phyloP scores from a whole-genome alignment of 192 early-diverging fungal species.

The Kappamyces sp. region DNA sequence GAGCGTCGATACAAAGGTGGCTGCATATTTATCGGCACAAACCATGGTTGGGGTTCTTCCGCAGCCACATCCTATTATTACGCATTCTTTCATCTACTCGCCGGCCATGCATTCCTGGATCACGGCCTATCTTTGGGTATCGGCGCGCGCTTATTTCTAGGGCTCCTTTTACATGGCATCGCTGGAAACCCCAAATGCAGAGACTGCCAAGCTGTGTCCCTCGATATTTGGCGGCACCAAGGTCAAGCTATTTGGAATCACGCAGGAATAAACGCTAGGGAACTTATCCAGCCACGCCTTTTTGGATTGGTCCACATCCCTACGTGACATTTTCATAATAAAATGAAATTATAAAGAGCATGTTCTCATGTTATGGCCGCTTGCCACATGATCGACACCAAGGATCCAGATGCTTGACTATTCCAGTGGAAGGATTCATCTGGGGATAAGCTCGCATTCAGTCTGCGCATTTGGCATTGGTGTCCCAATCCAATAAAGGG shows the following conservation, averaged over 20 bases:
- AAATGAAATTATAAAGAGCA: too few relatives aligned
- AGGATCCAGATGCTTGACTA: too few relatives aligned
- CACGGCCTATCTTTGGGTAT: constrained; percentile 41
- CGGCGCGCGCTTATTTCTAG: constrained; percentile 19
- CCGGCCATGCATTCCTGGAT: constrained; percentile 40
- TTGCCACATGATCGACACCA: too few relatives aligned
- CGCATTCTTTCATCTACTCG: constrained; percentile 30
- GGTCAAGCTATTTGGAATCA: constrained; percentile 6
- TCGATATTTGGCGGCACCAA: constrained; percentile 37
- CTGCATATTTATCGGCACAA: constrained; percentile 46
- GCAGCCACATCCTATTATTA: constrained; percentile 39
- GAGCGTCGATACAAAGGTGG: constrained; percentile 55
- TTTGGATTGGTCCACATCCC: too few relatives aligned
- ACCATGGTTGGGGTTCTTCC: constrained; percentile 47
- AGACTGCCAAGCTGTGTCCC: constrained; percentile 34
- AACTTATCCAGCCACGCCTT: too few relatives aligned
- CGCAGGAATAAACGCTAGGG: constrained; percentile 8
- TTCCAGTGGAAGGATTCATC: too few relatives aligned
- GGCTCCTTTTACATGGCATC: constrained; percentile 34
- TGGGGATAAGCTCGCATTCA: too few relatives aligned
- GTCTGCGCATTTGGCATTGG: too few relatives aligned
- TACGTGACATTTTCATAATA: too few relatives aligned
- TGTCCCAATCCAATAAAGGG: too few relatives aligned
- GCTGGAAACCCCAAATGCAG: constrained; percentile 20
- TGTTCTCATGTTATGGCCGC: too few relatives aligned